phyloP scores from a whole-genome alignment of 495 filamentous ascomycete species.

The Wilcoxina mikolae region DNA sequence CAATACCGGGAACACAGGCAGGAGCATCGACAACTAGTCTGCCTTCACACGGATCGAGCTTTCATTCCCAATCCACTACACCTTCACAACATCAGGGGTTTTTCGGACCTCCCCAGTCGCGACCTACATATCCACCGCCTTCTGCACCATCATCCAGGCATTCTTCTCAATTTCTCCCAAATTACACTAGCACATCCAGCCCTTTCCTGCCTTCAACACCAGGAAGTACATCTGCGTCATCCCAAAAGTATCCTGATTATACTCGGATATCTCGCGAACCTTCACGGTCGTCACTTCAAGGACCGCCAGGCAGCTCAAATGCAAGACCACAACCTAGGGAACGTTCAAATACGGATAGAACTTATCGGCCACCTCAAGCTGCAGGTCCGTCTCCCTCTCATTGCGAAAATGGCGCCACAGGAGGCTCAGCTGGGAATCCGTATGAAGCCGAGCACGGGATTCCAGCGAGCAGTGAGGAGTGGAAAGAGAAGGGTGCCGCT shows the following conservation, averaged over 20 bases:
- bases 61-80: constrained; percentile 40
- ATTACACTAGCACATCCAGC: constrained; percentile 3
- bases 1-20: neutral
- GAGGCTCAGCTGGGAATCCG: constrained; percentile 25
- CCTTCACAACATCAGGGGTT: constrained; percentile 3
- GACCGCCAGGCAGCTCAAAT: constrained; percentile 15
- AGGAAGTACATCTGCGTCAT: constrained; percentile 30
- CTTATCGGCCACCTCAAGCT: constrained; percentile 27
- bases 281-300: constrained; percentile 22
- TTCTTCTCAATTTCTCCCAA: constrained; percentile 18
- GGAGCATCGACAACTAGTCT: neutral
- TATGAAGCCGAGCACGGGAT: constrained; percentile 37
- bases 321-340: constrained; percentile 16
- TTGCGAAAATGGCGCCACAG: constrained; percentile 42
- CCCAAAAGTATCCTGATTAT: constrained; percentile 27
- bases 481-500: constrained; percentile 87
- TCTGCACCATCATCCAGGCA: constrained; percentile 21
- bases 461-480: constrained; percentile 67
- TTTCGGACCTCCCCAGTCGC: constrained; percentile 9
- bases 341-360: constrained; percentile 27
- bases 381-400: constrained; percentile 46
- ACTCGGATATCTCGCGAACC: constrained; percentile 27
- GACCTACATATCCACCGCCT: constrained; percentile 22
- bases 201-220: constrained; percentile 10
- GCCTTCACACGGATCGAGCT: constrained; percentile 44